Conservation (phyloP, 148 eudicot genomes). For the Rhododendron kiyosumense region DNA sequence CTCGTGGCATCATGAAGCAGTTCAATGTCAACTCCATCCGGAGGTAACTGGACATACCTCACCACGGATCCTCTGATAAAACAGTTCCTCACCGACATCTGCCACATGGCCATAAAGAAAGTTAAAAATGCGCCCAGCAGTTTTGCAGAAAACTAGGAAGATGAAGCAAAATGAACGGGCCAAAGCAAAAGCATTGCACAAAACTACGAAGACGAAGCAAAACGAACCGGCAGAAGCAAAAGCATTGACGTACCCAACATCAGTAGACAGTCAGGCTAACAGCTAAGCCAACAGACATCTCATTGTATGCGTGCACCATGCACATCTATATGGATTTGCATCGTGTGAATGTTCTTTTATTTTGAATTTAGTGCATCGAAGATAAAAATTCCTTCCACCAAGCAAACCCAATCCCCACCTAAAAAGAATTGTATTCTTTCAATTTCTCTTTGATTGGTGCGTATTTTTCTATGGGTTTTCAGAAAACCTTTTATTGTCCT, state of each 20-base stretch:
- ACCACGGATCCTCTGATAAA: conserved; percentile 98
- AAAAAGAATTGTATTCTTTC: background rate
- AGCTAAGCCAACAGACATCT: background rate
- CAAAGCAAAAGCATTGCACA: background rate
- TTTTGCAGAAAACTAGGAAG: background rate
- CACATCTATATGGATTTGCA: background rate
- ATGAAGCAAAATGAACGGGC: background rate
- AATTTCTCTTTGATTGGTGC: background rate
- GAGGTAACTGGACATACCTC: conserved; percentile 91
- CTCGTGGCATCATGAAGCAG: conserved; percentile 98
- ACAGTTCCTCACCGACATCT: conserved; percentile 97
- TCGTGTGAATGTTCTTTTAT: background rate
- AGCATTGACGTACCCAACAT: background rate
- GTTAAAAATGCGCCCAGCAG: background rate
- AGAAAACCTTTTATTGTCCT: background rate
- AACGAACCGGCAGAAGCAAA: background rate
- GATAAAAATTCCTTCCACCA: background rate
- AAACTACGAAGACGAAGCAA: background rate
- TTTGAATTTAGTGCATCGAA: background rate
- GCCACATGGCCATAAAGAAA: conserved; percentile 17
- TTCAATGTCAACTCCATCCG: conserved; percentile 95
- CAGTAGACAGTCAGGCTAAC: background rate
- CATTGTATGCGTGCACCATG: background rate
- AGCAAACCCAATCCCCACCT: background rate
- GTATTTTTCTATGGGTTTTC: background rate